A percentile compares a stretch with the other conserved stretches of the same genome.
Conservation (phyloP, 2,329 filamentous ascomycete species). For the Aureobasidium musti region DNA sequence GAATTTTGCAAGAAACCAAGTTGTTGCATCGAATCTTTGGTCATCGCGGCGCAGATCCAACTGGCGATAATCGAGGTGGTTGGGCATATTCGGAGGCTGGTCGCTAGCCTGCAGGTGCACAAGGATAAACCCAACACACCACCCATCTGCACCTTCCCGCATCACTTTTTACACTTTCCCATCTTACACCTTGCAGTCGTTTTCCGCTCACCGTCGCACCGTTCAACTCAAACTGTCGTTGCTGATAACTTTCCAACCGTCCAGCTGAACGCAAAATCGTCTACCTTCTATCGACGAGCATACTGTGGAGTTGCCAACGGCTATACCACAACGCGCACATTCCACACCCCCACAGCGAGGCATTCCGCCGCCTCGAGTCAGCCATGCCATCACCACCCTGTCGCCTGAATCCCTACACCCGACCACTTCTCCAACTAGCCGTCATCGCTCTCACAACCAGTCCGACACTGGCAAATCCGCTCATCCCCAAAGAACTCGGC, state of each 20-base stretch:
- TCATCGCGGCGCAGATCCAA: slow-evolving; percentile 13
- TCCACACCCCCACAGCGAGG: slow-evolving; percentile 14
- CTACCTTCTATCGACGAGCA: slow-evolving; percentile 18
- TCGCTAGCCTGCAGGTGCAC: slow-evolving; percentile 23
- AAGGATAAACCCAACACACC: slow-evolving; percentile 18
- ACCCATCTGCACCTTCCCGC: slow-evolving; percentile 25
- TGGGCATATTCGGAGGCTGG: slow-evolving; percentile 27
- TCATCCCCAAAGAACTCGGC: slow-evolving; percentile 33
- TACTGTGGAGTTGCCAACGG: slow-evolving; percentile 23
- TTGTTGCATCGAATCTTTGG: background rate
- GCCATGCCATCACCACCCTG: slow-evolving; percentile 18
- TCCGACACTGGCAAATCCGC: slow-evolving; percentile 36
- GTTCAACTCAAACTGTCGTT: slow-evolving; percentile 7
- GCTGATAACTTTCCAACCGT: background rate
- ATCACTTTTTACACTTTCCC: background rate
- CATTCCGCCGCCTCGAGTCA: slow-evolving; percentile 35
- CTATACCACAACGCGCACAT: slow-evolving; percentile 21
- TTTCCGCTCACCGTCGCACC: slow-evolving; percentile 17
- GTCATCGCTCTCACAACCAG: slow-evolving; percentile 36
- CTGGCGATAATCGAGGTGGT: slow-evolving; percentile 16
- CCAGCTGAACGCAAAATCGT: background rate
- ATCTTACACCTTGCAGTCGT: slow-evolving; percentile 16
- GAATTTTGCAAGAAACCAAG: background rate
- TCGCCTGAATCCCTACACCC: background rate
- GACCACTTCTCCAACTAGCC: slow-evolving; percentile 38